These are phyloP conservation scores for Rostrohypoxylon terebratum DNA, from an alignment of 495 filamentous ascomycete species.

Conservation along the genomic window DNA sequence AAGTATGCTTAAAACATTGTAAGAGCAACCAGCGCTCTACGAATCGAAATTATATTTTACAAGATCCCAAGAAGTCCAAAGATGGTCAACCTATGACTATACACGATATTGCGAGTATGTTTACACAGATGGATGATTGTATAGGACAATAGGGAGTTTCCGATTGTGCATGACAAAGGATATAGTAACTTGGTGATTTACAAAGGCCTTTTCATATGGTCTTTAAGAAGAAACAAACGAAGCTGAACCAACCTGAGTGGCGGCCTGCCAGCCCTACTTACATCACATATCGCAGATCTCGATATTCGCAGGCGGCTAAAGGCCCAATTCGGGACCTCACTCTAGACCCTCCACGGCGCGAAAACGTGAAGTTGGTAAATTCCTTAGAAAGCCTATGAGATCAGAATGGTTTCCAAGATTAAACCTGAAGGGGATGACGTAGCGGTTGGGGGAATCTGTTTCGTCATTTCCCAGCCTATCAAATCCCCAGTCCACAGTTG, in stretches of 20 bases:
- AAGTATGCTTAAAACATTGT: neutral
- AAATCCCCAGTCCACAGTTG: neutral
- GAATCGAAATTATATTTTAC: neutral
- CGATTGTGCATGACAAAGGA: slow-evolving; percentile 10
- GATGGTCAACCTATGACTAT: neutral
- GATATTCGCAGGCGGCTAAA: slow-evolving; percentile 26
- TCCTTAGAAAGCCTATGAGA: slow-evolving; percentile 23
- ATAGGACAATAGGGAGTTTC: slow-evolving; percentile 13
- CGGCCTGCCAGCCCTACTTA: neutral
- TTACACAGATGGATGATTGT: slow-evolving; percentile 4
- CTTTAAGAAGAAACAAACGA: slow-evolving; percentile 22
- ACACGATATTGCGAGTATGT: neutral
- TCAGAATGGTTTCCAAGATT: slow-evolving; percentile 11
- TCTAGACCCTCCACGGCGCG: slow-evolving; percentile 8
- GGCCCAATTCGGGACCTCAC: slow-evolving; percentile 13
- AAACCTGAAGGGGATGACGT: slow-evolving; percentile 35
- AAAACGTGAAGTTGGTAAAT: slow-evolving; percentile 14
- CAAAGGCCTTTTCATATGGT: slow-evolving; percentile 16
- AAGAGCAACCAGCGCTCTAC: slow-evolving; percentile 10
- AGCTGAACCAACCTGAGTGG: neutral
- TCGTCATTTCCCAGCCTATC: slow-evolving; percentile 32
- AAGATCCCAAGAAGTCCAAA: neutral
- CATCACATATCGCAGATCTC: neutral
- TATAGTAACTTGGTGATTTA: slow-evolving; percentile 31
- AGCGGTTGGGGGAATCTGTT: slow-evolving; percentile 27